These are phyloP conservation scores for Aphanomyces stellatus DNA, from an alignment of 352 stramenopile genomes.

Conservation along the genomic window DNA sequence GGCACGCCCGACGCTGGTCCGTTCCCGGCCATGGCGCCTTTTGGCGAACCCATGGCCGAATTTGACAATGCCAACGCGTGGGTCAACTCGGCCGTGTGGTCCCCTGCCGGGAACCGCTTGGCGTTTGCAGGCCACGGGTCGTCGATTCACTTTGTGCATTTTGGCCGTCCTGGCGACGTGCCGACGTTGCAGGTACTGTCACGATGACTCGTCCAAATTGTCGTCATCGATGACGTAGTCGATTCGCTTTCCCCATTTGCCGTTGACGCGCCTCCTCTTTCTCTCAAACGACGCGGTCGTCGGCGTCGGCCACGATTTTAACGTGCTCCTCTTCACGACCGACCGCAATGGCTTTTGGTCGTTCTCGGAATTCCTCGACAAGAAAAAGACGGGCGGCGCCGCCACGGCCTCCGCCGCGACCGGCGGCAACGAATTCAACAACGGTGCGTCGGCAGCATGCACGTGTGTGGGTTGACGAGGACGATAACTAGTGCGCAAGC, in stretches of 20 bases:
- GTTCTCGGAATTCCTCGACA: constrained; percentile 6
- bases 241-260: constrained; percentile 80
- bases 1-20: constrained; percentile 49
- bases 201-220: neutral
- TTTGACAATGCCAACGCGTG: constrained; percentile 86
- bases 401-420: neutral
- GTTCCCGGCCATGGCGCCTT: constrained; percentile 64
- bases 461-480: neutral
- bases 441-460: neutral
- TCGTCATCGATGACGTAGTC: constrained; percentile 34
- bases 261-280: constrained; percentile 81
- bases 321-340: constrained; percentile 82
- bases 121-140: constrained; percentile 88
- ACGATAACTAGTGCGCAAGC: constrained; percentile 31
- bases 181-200: constrained; percentile 60
- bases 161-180: constrained; percentile 57
- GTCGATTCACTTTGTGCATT: constrained; percentile 85
- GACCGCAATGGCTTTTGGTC: constrained; percentile 67
- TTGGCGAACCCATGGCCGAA: constrained; percentile 72
- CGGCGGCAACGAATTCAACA: constrained; percentile 13
- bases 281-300: constrained; percentile 82
- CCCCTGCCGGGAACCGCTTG: constrained; percentile 76
- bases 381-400: neutral
- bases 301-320: constrained; percentile 88
- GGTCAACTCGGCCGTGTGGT: constrained; percentile 90